These are phyloP conservation scores for Eimeria praecox DNA, from an alignment of 169 alveolate species.

Conservation along the genomic window DNA sequence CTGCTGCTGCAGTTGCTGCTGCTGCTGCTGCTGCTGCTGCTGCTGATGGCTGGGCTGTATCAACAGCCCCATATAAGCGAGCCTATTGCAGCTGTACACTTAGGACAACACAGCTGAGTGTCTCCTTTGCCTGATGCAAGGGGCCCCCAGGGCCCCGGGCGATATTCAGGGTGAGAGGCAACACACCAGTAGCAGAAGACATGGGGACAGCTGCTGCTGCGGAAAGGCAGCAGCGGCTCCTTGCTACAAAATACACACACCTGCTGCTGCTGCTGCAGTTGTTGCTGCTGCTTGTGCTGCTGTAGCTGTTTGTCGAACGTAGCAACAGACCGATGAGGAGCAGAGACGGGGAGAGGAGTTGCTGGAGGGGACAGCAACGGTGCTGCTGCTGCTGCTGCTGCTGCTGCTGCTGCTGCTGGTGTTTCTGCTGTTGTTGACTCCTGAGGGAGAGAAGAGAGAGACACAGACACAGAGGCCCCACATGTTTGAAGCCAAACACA, in stretches of 20 bases:
- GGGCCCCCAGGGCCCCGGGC: constrained; percentile 12
- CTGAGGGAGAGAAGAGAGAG: not conserved
- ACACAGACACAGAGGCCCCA: not conserved
- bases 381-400: not conserved
- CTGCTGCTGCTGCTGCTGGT: not conserved
- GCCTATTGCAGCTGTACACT: not conserved
- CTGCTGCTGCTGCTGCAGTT: not conserved
- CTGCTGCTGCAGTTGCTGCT: too few relatives aligned
- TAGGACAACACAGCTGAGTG: not conserved
- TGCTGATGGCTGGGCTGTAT: too few relatives aligned
- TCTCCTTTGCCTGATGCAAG: not conserved
- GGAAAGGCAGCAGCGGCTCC: constrained; percentile 63
- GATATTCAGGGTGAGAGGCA: constrained; percentile 66
- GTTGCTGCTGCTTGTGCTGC: not conserved
- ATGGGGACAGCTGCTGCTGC: constrained; percentile 49
- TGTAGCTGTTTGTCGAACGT: not conserved
- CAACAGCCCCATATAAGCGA: not conserved
- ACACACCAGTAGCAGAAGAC: constrained; percentile 73
- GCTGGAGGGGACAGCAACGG: not conserved
- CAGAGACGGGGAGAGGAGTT: not conserved
- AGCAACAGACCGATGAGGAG: not conserved
- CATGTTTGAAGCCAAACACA: too few relatives aligned
- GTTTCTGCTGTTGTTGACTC: not conserved
- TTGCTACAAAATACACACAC: constrained; percentile 62
- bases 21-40: not conserved